Base-by-base conservation (phyloP, 2,329 filamentous ascomycete species). In the Chrysoporthe austroafricana region DNA sequence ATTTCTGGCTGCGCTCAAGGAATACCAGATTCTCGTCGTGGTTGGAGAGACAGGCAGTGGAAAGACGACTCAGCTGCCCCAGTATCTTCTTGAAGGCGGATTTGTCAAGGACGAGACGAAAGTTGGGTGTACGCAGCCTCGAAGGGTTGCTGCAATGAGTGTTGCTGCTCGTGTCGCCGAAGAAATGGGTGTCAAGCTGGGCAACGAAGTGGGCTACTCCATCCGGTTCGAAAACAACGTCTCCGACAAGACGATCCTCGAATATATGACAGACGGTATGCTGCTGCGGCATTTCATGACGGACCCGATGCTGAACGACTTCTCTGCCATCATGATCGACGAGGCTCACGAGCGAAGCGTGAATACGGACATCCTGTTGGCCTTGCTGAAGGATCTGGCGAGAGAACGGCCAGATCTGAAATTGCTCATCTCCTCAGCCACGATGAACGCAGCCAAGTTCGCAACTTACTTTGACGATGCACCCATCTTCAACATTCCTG, bases 211-310 rank as follows among this genome's bases (percentile, higher is more conserved):
- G 36, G 96, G 96, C 18, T 99, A 97, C 77, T 90, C 91, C 0
- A 97, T 99, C 73, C 91, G 96, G 70, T 99, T 98, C 74, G 96
- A 99, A 76, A 93, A 97, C 78, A 90, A 90, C 71, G 97, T 94
- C 0, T 93, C 89, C 76, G 93, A 97, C 74, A 96, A 97, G 80
- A 98, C 96, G 0, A 84, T 95, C 8, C 81, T 99, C 65, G 96
- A 97, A 78, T 98, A 97, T 79, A 95, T 97, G 91, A 99, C 96
- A 0, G 96, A 99, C 75, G 96, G 96, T 76, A 97, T 98, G 91
- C 82, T 98, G 50, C 83, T 98, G 42, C 86, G 94, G 76, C 93
- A 97, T 76, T 91, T 97, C 71, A 88, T 97, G 81, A 95, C 93
- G 0, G 93, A 97, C 74, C 94, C 95, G 0, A 90, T 95, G 72